These are phyloP conservation scores for Xylaria sp. DNA, from an alignment of 2,329 filamentous ascomycete genomes.

Conservation along the genomic window DNA sequence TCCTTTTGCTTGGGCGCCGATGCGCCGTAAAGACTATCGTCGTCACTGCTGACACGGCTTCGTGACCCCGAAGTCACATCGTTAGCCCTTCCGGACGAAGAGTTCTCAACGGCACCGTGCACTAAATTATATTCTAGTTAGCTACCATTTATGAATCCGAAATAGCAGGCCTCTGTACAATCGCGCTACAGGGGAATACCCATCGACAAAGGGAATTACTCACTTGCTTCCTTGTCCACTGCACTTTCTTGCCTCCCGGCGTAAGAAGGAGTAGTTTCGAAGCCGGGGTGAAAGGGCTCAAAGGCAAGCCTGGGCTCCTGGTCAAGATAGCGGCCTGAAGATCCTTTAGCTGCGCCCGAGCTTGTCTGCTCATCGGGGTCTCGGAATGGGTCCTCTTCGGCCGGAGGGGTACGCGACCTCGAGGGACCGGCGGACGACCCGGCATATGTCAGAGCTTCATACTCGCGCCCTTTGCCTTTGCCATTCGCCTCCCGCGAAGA, in stretches of 20 bases:
- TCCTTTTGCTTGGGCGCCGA: constrained; percentile 46
- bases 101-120: constrained; percentile 45
- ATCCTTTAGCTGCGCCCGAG: constrained; percentile 32
- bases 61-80: constrained; percentile 10
- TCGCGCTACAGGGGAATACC: too few species aligned
- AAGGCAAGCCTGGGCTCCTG: constrained; percentile 39
- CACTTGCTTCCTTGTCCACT: constrained; percentile 47
- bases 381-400: constrained; percentile 44
- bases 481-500: constrained; percentile 35
- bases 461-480: constrained; percentile 41
- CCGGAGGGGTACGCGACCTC: constrained; percentile 38
- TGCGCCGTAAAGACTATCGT: constrained; percentile 48
- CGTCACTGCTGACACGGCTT: constrained; percentile 29
- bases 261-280: constrained; percentile 44
- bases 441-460: constrained; percentile 37
- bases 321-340: constrained; percentile 31
- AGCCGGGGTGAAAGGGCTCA: constrained; percentile 46
- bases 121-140: constrained; percentile 29
- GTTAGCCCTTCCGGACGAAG: constrained; percentile 11
- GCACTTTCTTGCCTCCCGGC: constrained; percentile 49
- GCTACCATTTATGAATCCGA: background rate
- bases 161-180: background rate
- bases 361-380: constrained; percentile 40
- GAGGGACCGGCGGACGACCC: constrained; percentile 37
- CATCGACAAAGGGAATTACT: constrained; percentile 5